phyloP scores from a whole-genome alignment of 306 rosid genomes.

The Citrullus colocynthis region DNA sequence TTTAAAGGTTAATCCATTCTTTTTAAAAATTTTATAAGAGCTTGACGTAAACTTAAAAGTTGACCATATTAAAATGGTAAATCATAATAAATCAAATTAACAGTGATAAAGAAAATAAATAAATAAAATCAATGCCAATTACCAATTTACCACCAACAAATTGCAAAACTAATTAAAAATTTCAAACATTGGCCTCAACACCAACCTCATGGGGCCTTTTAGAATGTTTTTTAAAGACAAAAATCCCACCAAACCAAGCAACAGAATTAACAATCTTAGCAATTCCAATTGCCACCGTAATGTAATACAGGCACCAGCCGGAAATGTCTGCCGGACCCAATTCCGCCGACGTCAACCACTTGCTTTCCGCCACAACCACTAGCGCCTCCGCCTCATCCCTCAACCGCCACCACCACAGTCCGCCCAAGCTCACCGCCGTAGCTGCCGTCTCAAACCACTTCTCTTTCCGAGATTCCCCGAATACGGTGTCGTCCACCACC shows the following conservation, averaged over 20 bases:
- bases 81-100: no score
- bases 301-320: constrained; percentile 61
- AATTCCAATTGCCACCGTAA: constrained; percentile 53
- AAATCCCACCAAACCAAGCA: constrained; percentile 28
- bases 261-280: constrained; percentile 35
- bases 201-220: neutral
- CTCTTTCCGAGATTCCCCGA: constrained; percentile 24
- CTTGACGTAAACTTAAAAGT: no score
- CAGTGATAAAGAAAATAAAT: no score
- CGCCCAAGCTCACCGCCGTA: constrained; percentile 30
- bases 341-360: constrained; percentile 30
- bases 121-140: no score
- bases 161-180: neutral
- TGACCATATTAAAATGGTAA: no score
- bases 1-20: no score
- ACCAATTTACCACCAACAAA: neutral
- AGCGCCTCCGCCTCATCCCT: constrained; percentile 55
- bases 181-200: neutral
- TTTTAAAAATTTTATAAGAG: no score
- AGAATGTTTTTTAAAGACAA: constrained; percentile 13
- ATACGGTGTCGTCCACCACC: constrained; percentile 64
- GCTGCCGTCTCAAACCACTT: constrained; percentile 46
- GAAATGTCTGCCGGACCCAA: constrained; percentile 38
- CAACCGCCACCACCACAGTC: constrained; percentile 74
- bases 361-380: constrained; percentile 42